These are phyloP conservation scores for Umbelopsis isabellina DNA, from an alignment of 192 early-diverging fungal species.

Conservation along the genomic window DNA sequence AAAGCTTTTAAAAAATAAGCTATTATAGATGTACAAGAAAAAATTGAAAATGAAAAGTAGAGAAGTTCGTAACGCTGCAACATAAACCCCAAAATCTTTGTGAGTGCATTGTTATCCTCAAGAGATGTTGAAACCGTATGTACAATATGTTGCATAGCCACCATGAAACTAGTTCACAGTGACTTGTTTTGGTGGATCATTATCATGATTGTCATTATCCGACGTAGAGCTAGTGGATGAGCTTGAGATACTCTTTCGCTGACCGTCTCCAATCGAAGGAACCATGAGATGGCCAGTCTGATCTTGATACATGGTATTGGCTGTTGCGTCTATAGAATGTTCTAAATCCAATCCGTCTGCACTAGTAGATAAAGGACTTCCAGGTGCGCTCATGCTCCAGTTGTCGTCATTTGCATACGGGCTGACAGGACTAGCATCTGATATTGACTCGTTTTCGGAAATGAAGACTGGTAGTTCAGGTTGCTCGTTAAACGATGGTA, in stretches of 20 bases:
- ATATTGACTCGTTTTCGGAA: constrained; percentile 18
- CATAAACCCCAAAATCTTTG: no score
- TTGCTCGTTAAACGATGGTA: not conserved
- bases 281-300: constrained; percentile 25
- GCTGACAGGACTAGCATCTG: constrained; percentile 23
- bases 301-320: not conserved
- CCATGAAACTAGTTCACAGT: not conserved
- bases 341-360: not conserved
- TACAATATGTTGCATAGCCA: no score
- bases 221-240: not conserved
- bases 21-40: no score
- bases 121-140: no score
- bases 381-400: not conserved
- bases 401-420: not conserved
- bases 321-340: not conserved
- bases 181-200: not conserved
- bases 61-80: no score
- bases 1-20: no score
- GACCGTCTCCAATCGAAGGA: not conserved
- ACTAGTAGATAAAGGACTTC: constrained; percentile 9
- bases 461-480: constrained; percentile 23
- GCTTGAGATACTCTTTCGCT: not conserved
- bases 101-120: no score
- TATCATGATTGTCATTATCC: not conserved
- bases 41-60: no score